Evolutionary conservation across 345 rosid species (phyloP).

Genomic region (Gossypium ekmanianum): DNA sequence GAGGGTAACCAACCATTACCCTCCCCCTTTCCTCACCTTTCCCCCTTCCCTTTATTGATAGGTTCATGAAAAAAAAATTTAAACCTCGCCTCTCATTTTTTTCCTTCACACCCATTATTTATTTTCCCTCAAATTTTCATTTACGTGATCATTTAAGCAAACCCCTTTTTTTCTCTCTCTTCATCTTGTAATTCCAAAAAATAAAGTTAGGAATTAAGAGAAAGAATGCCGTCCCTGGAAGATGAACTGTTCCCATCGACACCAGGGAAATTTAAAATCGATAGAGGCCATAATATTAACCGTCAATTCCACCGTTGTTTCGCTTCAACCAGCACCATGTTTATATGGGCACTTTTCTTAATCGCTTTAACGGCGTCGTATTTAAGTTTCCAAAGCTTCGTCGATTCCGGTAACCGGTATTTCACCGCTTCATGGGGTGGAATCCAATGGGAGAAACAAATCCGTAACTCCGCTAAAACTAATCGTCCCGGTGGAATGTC

Average conservation of each 20-base stretch:
- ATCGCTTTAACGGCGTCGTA: conserved; percentile 84
- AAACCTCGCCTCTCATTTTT: no score
- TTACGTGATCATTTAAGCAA: no score
- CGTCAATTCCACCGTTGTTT: conserved; percentile 81
- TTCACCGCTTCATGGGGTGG: conserved; percentile 66
- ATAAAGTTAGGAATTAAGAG: neutral
- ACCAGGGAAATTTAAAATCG: conserved; percentile 87
- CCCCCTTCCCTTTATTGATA: no score
- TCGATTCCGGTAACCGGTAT: conserved; percentile 65
- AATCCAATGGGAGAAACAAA: conserved; percentile 72
- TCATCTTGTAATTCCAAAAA: neutral
- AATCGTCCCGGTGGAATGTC: conserved; percentile 57
- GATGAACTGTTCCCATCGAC: conserved; percentile 84
- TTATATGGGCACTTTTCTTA: conserved; percentile 83
- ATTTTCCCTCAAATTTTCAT: no score
- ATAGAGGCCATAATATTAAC: conserved; percentile 37
- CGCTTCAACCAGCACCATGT: conserved; percentile 81
- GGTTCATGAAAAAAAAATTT: no score
- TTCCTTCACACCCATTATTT: no score
- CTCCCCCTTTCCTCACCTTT: no score
- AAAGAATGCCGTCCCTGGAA: conserved; percentile 60
- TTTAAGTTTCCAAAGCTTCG: conserved; percentile 67
- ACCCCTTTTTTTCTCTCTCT: neutral
- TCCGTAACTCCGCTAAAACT: conserved; percentile 58
- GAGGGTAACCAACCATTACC: no score